These are phyloP conservation scores for Helotiales sp. DNA, from an alignment of 2,329 filamentous ascomycete genomes.

Conservation along the genomic window DNA sequence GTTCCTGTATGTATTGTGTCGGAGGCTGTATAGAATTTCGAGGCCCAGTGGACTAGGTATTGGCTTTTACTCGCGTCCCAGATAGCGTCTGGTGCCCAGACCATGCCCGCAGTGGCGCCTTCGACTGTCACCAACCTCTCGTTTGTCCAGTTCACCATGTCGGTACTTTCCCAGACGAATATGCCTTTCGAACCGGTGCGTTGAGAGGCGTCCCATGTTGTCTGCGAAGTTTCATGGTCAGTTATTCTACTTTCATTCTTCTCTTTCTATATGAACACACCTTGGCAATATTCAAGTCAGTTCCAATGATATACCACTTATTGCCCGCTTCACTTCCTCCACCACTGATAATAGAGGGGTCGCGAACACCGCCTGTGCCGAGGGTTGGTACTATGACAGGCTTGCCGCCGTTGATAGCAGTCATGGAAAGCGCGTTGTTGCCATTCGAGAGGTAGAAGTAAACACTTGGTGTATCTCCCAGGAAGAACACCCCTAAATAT, in stretches of 20 bases:
- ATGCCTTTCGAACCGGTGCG: slow-evolving; percentile 52
- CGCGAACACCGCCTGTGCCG: slow-evolving; percentile 53
- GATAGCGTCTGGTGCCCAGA: slow-evolving; percentile 57
- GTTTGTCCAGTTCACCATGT: slow-evolving; percentile 49
- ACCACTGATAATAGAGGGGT: slow-evolving; percentile 50
- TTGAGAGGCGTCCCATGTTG: slow-evolving; percentile 52
- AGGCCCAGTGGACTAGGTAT: slow-evolving; percentile 49
- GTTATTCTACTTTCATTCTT: background rate
- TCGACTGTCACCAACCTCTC: slow-evolving; percentile 52
- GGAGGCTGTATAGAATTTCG: slow-evolving; percentile 48
- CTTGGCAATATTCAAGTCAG: slow-evolving; percentile 52
- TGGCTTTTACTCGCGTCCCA: slow-evolving; percentile 48
- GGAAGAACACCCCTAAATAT: slow-evolving; percentile 55
- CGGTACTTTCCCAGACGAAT: slow-evolving; percentile 55
- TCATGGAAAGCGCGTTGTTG: slow-evolving; percentile 50
- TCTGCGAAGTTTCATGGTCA: slow-evolving; percentile 38
- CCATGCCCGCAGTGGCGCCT: slow-evolving; percentile 55
- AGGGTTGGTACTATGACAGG: slow-evolving; percentile 50
- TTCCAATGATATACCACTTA: slow-evolving; percentile 58
- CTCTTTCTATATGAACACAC: slow-evolving; percentile 24
- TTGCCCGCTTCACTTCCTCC: slow-evolving; percentile 46
- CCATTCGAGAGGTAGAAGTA: slow-evolving; percentile 55
- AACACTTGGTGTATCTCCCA: slow-evolving; percentile 52
- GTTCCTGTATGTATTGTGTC: slow-evolving; percentile 50
- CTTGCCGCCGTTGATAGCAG: slow-evolving; percentile 47